Conservation (phyloP, 83 land plant species). For the Isoetes engelmannii region DNA sequence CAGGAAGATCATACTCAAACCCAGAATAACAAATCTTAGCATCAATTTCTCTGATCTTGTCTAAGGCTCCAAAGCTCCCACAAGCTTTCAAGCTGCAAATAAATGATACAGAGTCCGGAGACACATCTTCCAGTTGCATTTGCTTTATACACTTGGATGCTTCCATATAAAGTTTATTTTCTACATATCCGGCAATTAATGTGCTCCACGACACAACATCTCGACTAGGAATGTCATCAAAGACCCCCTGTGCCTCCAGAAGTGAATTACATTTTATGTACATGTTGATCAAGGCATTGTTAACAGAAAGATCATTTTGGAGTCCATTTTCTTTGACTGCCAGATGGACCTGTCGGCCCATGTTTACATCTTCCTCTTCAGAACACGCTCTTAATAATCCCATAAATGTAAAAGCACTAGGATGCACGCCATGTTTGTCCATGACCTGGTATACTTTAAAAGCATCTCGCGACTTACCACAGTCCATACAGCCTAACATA, state of each 20-base stretch:
- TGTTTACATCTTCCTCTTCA: neutral
- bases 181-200: constrained; percentile 6
- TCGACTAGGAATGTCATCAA: neutral
- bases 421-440: neutral
- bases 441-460: neutral
- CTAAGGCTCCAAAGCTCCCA: constrained; percentile 6
- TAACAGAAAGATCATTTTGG: neutral
- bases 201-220: constrained; percentile 3
- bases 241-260: neutral
- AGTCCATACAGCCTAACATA: neutral
- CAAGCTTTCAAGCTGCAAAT: constrained; percentile 9
- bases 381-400: constrained; percentile 2
- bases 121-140: constrained; percentile 5
- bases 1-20: neutral
- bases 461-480: neutral
- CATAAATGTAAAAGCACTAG: neutral
- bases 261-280: constrained; percentile 4
- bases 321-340: neutral
- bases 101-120: neutral
- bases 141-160: neutral
- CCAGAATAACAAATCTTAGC: neutral
- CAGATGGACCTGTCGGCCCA: constrained; percentile 5
- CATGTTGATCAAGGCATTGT: constrained; percentile 8
- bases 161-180: neutral
- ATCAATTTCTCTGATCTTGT: constrained; percentile 3